Base-by-base conservation (phyloP, 108 stramenopile genomes). In the Chaetoceros tenuissimus region DNA sequence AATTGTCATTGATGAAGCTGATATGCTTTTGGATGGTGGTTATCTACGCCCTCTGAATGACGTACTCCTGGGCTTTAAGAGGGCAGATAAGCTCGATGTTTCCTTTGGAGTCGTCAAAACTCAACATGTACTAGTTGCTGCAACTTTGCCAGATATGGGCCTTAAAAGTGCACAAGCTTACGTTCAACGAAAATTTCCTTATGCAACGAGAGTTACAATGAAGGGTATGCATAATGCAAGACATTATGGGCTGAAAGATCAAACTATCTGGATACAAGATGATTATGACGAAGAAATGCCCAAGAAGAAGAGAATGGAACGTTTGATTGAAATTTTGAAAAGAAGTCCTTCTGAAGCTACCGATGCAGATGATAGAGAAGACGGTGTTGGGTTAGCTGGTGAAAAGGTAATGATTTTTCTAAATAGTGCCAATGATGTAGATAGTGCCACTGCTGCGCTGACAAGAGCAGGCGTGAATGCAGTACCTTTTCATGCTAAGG, bases 11-110 rank as follows among this genome's bases (percentile, higher is more conserved):
- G 95, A 96, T 73, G 95, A 98, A 64, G 96, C 96, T 21, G 97
- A 98, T 67, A 95, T 98, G 96, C 66, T 98, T 17, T 57, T 98
- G 55, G 97, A 98, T 72, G 97, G 97, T 3, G 92, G 88, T 20
- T 97, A 94, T 62, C 68, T 85, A 46, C 79, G 80, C 40, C 73
- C 79, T 18, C 53, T 98, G 63, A 85, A 96, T 34, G 72, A 94
- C 64, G 93, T 95, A 24, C 67, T 98, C 51, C 73, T 95, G 72
- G 88, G 86, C 46, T 92, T 98, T 60, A 69, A 78, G n/a, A 75
- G 95, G 16, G 85, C 89, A n/a, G 84, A 87, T 63, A 67, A 57
- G 53, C 62, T 84, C 40, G 67, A 78, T 29, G 46, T 49, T 2
- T 19, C 30, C 19, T 34, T 45, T 63, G 52, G 47, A 68, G 57